A percentile compares a stretch with the other conserved stretches of the same genome.
These are phyloP conservation scores for Yamadazyma kanchanaburiensis DNA, from an alignment of 1,139 yeast species.

Conservation along the genomic window DNA sequence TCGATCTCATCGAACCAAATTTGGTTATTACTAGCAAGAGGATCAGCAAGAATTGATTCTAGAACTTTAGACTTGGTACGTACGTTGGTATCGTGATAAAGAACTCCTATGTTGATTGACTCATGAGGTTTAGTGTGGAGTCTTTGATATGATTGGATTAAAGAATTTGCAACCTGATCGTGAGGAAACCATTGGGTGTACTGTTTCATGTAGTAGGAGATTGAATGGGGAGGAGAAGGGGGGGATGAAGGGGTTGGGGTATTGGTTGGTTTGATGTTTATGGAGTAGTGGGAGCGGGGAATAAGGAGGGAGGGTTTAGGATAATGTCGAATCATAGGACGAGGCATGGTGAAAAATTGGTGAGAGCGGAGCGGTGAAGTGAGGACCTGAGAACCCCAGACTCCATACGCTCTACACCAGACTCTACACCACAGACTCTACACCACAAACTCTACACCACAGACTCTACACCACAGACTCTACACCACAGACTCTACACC, in stretches of 20 bases:
- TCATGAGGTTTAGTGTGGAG: conserved; percentile 13
- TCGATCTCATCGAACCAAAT: conserved; percentile 29
- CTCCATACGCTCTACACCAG: too few relatives aligned
- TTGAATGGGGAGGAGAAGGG: conserved; percentile 1
- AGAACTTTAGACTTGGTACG: conserved; percentile 24
- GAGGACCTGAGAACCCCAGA: too few relatives aligned
- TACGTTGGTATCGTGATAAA: conserved; percentile 21
- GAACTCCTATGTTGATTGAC: conserved; percentile 26
- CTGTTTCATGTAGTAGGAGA: conserved; percentile 11
- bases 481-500: too few relatives aligned
- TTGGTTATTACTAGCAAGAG: conserved; percentile 31
- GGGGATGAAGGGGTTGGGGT: conserved; percentile 1
- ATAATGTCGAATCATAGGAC: too few relatives aligned
- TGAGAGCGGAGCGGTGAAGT: too few relatives aligned
- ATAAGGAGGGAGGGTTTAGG: too few relatives aligned
- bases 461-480: too few relatives aligned
- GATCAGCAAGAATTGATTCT: conserved; percentile 40
- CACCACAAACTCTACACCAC: too few relatives aligned
- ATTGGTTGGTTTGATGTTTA: conserved; percentile 1
- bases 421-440: too few relatives aligned
- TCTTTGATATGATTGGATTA: conserved; percentile 16
- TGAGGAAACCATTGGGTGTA: conserved; percentile 24
- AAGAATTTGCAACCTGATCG: conserved; percentile 19
- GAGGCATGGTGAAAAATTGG: too few relatives aligned
- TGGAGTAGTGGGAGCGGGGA: neutral